Evolutionary conservation across 192 early-diverging fungal genomes (phyloP), one percentile per base, ranked within the genome.

Genomic region (Backusella tarrabulga): DNA sequence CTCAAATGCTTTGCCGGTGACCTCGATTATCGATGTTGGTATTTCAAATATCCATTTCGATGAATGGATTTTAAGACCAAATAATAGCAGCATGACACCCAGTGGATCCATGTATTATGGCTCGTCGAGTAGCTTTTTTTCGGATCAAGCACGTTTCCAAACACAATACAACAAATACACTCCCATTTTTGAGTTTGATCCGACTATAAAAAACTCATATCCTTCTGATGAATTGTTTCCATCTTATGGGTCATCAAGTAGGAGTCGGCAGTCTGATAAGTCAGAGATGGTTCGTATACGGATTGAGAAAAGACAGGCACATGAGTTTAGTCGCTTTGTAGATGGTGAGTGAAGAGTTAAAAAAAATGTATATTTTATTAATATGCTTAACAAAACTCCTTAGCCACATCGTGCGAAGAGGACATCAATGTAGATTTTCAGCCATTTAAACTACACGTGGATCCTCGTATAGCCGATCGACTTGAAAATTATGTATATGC

Each of bases 371-470:
- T 32, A 32, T 32, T 32, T 3, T 0, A 32, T 32, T 32, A 32
- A 32, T 32, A 32, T 32, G 32, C 32, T 32, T 32, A 32, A 32
- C 32, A 32, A 40, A 40, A 40, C 38, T 2, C 38, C 15, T 21
- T 69, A 69, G 67, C 67, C 19, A 32, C 44, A n/a, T 70, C 76
- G 6, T 46, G 32, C 21, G 71, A 75, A 60, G 79, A 77, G 6
- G 87, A 88, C 52, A 76, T 85, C 4, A 74, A 73, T 21, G 72
- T 87, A 6, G 85, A 88, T 9, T 78, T 88, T 9, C 83, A 87
- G 46, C 84, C 88, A n/a, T 50, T 87, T 4, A 85, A 84, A 26
- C 34, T 88, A 8, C 77, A 83, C 26, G 6, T 90, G n/a, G 87
- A 90, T 71, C 67, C 87, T 1, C 71, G 81, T 68, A 85, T 85